These are phyloP conservation scores for Tetradesmus obliquus DNA, from an alignment of 139 green algal genomes.

Conservation along the genomic window DNA sequence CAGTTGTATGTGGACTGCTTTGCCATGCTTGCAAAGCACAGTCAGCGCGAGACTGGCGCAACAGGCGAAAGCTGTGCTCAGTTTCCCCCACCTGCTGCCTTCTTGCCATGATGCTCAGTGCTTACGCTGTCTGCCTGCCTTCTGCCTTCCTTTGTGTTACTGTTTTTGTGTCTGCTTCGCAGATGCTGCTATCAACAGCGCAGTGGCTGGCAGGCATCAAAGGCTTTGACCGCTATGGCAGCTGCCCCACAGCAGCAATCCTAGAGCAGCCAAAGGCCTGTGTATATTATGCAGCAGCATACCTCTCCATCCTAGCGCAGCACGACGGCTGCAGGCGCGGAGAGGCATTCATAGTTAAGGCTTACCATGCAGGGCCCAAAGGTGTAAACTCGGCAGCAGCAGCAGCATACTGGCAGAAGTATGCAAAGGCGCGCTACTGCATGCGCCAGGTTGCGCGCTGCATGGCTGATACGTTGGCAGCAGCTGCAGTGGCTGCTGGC, in stretches of 20 bases:
- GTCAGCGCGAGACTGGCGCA: too few species aligned
- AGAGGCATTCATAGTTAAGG: constrained; percentile 9
- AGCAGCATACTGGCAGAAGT: constrained; percentile 33
- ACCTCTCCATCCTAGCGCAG: constrained; percentile 1
- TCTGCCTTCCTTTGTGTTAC: not conserved
- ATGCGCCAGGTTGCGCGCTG: not conserved
- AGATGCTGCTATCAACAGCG: constrained; percentile 39
- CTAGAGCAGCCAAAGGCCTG: constrained; percentile 21
- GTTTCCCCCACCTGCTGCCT: too few species aligned
- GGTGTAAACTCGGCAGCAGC: constrained; percentile 6
- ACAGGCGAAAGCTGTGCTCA: too few species aligned
- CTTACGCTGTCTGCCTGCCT: not conserved
- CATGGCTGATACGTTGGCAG: constrained; percentile 19
- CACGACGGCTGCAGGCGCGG: not conserved
- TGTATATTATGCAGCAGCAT: constrained; percentile 34
- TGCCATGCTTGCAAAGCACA: too few species aligned
- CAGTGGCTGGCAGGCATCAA: constrained; percentile 32
- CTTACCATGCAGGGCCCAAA: constrained; percentile 41
- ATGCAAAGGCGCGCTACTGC: constrained; percentile 20
- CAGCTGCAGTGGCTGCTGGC: not conserved
- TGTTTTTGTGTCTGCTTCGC: not conserved
- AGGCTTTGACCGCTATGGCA: constrained; percentile 37
- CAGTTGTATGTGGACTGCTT: too few species aligned
- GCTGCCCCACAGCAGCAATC: not conserved
- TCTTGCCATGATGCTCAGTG: not conserved